A percentile compares a stretch with the other conserved stretches of the same genome.
phyloP scores from a whole-genome alignment of 225 moss, liverwort and hornwort species.

The Takakia lepidozioides region DNA sequence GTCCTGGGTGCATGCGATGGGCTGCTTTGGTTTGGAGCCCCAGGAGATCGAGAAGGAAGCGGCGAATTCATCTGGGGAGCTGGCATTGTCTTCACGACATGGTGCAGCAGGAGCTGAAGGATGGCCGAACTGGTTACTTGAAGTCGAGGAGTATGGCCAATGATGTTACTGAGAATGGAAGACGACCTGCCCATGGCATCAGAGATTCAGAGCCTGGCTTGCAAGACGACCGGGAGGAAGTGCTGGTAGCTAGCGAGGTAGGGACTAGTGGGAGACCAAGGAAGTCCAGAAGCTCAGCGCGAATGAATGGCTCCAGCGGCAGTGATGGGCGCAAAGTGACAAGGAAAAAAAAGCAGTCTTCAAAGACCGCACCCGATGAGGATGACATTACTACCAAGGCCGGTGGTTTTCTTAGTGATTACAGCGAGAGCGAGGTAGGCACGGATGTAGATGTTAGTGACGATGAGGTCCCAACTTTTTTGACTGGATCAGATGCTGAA shows the following conservation, averaged over 20 bases:
- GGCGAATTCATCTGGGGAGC: no score
- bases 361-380: constrained; percentile 16
- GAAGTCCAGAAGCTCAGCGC: constrained; percentile 12
- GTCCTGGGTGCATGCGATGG: no score
- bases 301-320: constrained; percentile 19
- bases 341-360: constrained; percentile 21
- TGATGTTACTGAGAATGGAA: no score
- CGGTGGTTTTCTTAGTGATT: constrained; percentile 27
- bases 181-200: no score
- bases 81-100: no score
- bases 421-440: constrained; percentile 28
- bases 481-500: constrained; percentile 8
- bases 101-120: no score
- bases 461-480: constrained; percentile 6
- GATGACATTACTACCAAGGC: constrained; percentile 16
- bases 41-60: no score
- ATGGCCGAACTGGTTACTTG: no score
- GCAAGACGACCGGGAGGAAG: no score
- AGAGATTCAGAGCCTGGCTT: no score
- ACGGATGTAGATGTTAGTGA: constrained; percentile 22
- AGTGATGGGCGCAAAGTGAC: constrained; percentile 1
- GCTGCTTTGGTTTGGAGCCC: no score
- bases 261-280: constrained; percentile 20
- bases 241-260: constrained; percentile 15
- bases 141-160: no score